phyloP scores from a whole-genome alignment of 495 filamentous ascomycete genomes.

The Podospora pseudopauciseta region DNA sequence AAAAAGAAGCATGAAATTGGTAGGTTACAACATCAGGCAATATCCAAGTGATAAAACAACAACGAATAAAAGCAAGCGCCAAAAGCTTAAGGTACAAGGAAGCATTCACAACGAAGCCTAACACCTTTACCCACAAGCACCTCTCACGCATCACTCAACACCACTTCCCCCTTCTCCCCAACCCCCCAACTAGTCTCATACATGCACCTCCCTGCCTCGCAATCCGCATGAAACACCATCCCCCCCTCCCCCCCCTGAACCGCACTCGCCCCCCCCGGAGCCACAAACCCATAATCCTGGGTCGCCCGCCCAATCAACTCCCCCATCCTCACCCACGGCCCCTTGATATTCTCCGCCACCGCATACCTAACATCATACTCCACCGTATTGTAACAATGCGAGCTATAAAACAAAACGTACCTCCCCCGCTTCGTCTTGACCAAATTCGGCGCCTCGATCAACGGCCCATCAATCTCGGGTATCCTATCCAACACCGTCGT shows the following conservation, averaged over 20 bases:
- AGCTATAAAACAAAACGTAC: constrained; percentile 60
- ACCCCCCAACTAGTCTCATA: constrained; percentile 15
- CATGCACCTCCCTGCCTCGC: constrained; percentile 37
- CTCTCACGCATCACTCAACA: neutral
- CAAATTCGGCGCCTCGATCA: constrained; percentile 59
- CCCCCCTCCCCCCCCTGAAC: constrained; percentile 28
- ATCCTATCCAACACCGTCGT: constrained; percentile 53
- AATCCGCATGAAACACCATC: constrained; percentile 51
- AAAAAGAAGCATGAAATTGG: too few species aligned
- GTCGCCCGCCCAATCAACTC: constrained; percentile 34
- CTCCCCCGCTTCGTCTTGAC: constrained; percentile 39
- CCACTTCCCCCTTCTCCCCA: neutral
- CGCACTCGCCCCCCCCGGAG: constrained; percentile 40
- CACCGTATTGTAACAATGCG: constrained; percentile 50
- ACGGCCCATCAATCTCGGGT: constrained; percentile 49
- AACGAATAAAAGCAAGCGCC: neutral
- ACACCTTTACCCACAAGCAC: neutral
- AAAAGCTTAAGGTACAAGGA: neutral
- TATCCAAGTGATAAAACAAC: neutral
- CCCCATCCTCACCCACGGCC: constrained; percentile 42
- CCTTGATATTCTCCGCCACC: constrained; percentile 42
- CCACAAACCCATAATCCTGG: constrained; percentile 36
- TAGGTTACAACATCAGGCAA: too few species aligned
- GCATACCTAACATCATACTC: constrained; percentile 56
- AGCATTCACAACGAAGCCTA: neutral